phyloP scores from a whole-genome alignment of 2,329 filamentous ascomycete species.

The Trichoderma atroviride region DNA sequence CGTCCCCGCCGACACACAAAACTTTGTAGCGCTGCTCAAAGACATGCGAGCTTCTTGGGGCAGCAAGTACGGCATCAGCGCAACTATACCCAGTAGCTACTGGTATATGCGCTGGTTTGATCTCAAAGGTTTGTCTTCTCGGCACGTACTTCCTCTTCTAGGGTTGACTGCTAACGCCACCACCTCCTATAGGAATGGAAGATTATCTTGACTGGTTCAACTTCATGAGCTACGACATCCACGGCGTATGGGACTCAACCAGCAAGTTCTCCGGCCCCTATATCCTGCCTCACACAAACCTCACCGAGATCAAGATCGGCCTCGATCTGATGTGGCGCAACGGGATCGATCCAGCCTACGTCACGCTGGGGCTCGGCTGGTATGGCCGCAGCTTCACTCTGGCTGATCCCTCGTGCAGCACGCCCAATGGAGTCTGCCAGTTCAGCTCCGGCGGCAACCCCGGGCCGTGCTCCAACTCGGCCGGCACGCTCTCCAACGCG shows the following conservation, averaged over 20 bases:
- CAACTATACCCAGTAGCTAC: conserved; percentile 43
- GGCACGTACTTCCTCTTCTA: not conserved
- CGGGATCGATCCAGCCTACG: conserved; percentile 43
- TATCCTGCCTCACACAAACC: conserved; percentile 46
- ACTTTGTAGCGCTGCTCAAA: conserved; percentile 40
- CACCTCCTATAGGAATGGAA: not conserved
- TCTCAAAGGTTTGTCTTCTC: not conserved
- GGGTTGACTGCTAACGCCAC: not conserved
- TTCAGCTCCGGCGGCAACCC: conserved; percentile 26
- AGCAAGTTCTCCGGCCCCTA: conserved; percentile 34
- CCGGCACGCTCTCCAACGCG: conserved; percentile 36
- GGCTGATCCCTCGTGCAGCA: conserved; percentile 34
- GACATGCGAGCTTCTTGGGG: conserved; percentile 40
- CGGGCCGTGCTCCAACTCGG: conserved; percentile 35
- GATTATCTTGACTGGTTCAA: not conserved
- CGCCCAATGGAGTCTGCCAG: not conserved
- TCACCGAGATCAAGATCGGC: conserved; percentile 45
- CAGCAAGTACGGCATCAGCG: conserved; percentile 43
- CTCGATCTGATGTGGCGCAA: conserved; percentile 47
- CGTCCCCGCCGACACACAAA: conserved; percentile 39
- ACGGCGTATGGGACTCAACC: conserved; percentile 46
- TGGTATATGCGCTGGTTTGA: conserved; percentile 40
- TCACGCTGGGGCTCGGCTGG: conserved; percentile 51
- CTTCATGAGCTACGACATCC: conserved; percentile 39
- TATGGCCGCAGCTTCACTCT: conserved; percentile 52